Evolutionary conservation across 495 filamentous ascomycete species (phyloP).

Genomic region (Daldinia vernicosa): DNA sequence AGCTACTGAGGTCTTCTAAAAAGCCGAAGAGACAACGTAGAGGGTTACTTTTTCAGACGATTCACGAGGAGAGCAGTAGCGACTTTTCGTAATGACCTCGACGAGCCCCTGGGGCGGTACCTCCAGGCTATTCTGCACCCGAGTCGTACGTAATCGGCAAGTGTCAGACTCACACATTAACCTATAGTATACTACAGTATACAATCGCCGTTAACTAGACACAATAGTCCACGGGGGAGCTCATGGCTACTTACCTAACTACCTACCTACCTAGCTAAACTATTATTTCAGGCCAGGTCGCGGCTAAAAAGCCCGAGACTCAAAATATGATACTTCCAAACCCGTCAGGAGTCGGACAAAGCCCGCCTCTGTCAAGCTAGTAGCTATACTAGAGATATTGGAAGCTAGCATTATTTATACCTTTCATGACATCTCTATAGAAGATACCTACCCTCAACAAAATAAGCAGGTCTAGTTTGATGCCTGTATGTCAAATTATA

Average conservation of each 20-base stretch:
- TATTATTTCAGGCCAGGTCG: background rate
- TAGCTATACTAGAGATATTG: background rate
- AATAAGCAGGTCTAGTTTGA: background rate
- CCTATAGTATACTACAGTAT: background rate
- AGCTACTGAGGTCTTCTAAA: conserved; percentile 38
- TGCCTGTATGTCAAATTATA: background rate
- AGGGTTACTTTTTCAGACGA: conserved; percentile 64
- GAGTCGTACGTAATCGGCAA: conserved; percentile 5
- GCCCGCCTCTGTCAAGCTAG: background rate
- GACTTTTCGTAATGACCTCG: conserved; percentile 30
- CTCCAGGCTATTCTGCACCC: background rate
- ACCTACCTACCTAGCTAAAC: background rate
- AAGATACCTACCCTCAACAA: background rate
- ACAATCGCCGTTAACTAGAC: background rate
- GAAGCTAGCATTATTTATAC: background rate
- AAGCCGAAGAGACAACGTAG: conserved; percentile 46
- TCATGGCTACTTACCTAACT: background rate
- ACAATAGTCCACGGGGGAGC: background rate
- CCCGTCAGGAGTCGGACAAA: background rate
- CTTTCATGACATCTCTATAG: background rate
- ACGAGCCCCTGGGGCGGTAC: background rate
- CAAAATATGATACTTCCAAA: background rate
- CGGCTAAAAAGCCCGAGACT: background rate
- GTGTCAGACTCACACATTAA: background rate
- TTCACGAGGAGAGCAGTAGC: conserved; percentile 71